Base-by-base conservation (phyloP, 73 alveolate species). In the Effrenium voratum region DNA sequence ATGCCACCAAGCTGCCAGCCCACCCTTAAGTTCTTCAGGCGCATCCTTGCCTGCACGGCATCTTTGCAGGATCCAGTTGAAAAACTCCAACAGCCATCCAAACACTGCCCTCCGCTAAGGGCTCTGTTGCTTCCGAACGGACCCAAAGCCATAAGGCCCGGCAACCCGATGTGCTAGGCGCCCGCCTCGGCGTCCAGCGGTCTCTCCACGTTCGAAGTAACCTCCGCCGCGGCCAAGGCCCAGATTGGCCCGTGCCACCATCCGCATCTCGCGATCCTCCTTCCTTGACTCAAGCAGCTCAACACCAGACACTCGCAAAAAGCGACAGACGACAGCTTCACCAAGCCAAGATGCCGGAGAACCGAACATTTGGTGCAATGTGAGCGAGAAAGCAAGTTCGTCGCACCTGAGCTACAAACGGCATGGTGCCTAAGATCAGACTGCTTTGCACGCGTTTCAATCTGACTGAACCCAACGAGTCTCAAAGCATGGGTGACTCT, bases 151-250 rank as follows among this genome's bases (percentile, higher is more conserved):
- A n/a, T n/a, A n/a, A n/a, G n/a, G n/a, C n/a, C n/a, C n/a, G n/a
- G n/a, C n/a, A n/a, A n/a, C n/a, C n/a, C n/a, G n/a, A n/a, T n/a
- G n/a, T n/a, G n/a, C n/a, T n/a, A n/a, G n/a, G n/a, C n/a, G n/a
- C 28, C 63, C 49, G 38, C 93, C 93, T 83, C 93, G 55, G 72
- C 28, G 72, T 38, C 77, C 50, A 38, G 93, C 75, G 1, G 93
- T 46, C 19, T 50, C 93, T 8, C 63, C 93, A 57, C 93, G 93
- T 77, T 83, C 93, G 28, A 83, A 83, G 79, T 83, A 83, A 49
- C 93, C 93, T 32, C 93, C 93, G 34, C 93, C 93, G 43, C 55
- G 52, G 52, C 93, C 93, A 5, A 83, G 93, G 77, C 93, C 93
- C 93, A 83, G 32, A 43, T 83, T 83, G 57, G 93, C 93, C 3